Conservation (phyloP, 768 basidiomycete species). For the Rhizopogon vinicolor region DNA sequence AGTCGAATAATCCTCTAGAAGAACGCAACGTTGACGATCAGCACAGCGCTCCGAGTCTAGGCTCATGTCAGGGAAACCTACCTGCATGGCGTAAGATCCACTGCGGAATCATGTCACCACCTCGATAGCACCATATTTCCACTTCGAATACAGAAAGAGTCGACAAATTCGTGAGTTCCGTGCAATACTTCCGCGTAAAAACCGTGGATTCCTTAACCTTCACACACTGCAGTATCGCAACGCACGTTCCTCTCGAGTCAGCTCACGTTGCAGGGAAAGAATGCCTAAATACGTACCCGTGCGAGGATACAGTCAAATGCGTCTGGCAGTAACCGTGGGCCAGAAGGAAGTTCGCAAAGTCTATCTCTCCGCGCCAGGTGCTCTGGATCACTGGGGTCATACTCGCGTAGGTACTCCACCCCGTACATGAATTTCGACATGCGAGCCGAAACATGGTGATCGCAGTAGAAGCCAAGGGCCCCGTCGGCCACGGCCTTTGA, state of each 20-base stretch:
- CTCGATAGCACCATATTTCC: constrained; percentile 81
- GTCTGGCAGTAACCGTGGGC: constrained; percentile 73
- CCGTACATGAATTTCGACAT: constrained; percentile 82
- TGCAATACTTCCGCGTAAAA: constrained; percentile 78
- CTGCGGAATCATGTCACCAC: constrained; percentile 63
- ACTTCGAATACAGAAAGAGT: constrained; percentile 80
- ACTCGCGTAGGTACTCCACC: constrained; percentile 71
- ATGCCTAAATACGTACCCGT: constrained; percentile 39
- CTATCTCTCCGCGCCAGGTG: constrained; percentile 60
- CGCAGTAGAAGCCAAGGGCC: constrained; percentile 80
- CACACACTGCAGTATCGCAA: constrained; percentile 39
- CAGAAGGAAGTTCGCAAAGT: constrained; percentile 72
- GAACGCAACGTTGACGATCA: not conserved
- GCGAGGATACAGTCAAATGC: constrained; percentile 80
- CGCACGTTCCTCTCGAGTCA: constrained; percentile 4
- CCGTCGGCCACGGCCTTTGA: constrained; percentile 86
- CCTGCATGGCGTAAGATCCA: constrained; percentile 64
- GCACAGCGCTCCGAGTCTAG: not conserved
- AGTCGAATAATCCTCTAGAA: constrained; percentile 65
- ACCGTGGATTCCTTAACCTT: constrained; percentile 81
- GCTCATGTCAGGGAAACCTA: constrained; percentile 10
- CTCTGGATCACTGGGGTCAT: constrained; percentile 59
- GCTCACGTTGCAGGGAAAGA: constrained; percentile 1
- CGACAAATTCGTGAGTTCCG: constrained; percentile 70
- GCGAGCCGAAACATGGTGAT: constrained; percentile 78